These are phyloP conservation scores for Schoenoplectus triqueter DNA, from an alignment of 202 grass and related monocot species.

Conservation along the genomic window DNA sequence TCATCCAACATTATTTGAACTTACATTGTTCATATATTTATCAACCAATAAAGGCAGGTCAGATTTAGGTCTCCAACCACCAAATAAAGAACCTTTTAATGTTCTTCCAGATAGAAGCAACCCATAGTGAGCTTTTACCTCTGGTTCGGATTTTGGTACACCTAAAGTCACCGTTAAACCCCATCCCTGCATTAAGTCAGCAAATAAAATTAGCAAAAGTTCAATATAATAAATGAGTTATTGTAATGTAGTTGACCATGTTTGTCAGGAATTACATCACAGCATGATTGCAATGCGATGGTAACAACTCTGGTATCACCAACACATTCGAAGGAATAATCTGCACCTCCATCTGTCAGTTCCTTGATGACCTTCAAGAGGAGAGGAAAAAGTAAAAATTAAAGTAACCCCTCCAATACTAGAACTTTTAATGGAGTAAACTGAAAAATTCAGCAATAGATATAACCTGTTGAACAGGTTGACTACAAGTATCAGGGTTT, in stretches of 20 bases:
- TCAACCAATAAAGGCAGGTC: slow-evolving; percentile 80
- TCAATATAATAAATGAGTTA: slow-evolving; percentile 42
- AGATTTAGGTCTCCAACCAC: slow-evolving; percentile 97
- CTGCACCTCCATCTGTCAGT: slow-evolving; percentile 86
- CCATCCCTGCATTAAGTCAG: slow-evolving; percentile 65
- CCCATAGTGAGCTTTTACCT: slow-evolving; percentile 80
- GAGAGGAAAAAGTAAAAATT: slow-evolving; percentile 36
- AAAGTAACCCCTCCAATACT: not conserved
- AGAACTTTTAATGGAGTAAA: not conserved
- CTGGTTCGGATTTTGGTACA: slow-evolving; percentile 80
- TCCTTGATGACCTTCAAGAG: slow-evolving; percentile 68
- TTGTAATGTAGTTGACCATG: slow-evolving; percentile 11
- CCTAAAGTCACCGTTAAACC: slow-evolving; percentile 90
- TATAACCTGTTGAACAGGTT: slow-evolving; percentile 89
- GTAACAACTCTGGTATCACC: slow-evolving; percentile 80
- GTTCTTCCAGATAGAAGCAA: slow-evolving; percentile 90
- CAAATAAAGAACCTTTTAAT: slow-evolving; percentile 94
- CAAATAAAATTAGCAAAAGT: slow-evolving; percentile 35
- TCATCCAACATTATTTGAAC: slow-evolving; percentile 15
- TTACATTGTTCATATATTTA: slow-evolving; percentile 79
- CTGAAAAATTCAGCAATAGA: slow-evolving; percentile 23
- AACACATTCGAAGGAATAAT: slow-evolving; percentile 95
- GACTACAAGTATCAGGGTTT: slow-evolving; percentile 63
- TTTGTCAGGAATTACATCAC: slow-evolving; percentile 64
- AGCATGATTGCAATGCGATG: slow-evolving; percentile 86